A percentile compares a stretch with the other conserved stretches of the same genome.
Conservation (phyloP, 2,329 filamentous ascomycete genomes). For the Chaetomiaceae sp. region DNA sequence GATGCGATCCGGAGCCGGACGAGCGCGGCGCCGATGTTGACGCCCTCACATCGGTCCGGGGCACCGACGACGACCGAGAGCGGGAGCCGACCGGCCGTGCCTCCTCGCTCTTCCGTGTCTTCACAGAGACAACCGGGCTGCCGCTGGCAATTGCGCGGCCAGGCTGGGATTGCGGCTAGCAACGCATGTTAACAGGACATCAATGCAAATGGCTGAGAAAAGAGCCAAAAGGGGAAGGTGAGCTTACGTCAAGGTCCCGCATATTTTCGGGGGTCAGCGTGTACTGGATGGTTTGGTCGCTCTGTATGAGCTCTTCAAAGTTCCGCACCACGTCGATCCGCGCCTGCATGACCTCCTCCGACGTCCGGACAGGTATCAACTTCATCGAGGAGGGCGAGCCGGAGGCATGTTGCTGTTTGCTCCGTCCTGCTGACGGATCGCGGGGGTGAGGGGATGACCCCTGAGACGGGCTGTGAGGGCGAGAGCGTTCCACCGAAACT, state of each 20-base stretch:
- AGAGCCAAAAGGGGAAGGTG: background rate
- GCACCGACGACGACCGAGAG: constrained; percentile 45
- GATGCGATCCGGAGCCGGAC: constrained; percentile 34
- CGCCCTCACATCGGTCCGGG: constrained; percentile 31
- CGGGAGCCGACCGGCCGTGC: constrained; percentile 33
- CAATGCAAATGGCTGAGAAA: background rate
- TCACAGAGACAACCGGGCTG: constrained; percentile 38
- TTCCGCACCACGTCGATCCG: constrained; percentile 56
- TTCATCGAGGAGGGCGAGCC: constrained; percentile 48
- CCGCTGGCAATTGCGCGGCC: constrained; percentile 35
- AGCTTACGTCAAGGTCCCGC: constrained; percentile 65
- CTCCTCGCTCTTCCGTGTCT: constrained; percentile 44
- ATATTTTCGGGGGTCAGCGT: constrained; percentile 75
- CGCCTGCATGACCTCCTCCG: constrained; percentile 47
- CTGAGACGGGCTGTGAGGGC: constrained; percentile 29
- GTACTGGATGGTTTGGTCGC: constrained; percentile 75
- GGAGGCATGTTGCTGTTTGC: constrained; percentile 40
- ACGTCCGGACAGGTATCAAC: constrained; percentile 48
- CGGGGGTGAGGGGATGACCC: constrained; percentile 20
- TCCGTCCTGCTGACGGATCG: constrained; percentile 12
- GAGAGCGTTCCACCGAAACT: constrained; percentile 34
- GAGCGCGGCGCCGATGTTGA: constrained; percentile 30
- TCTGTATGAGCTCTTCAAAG: constrained; percentile 75
- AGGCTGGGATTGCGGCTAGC: constrained; percentile 29
- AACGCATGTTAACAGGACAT: constrained; percentile 5